phyloP scores from a whole-genome alignment of 2,329 filamentous ascomycete genomes.

The Coleophoma eucalyptorum region DNA sequence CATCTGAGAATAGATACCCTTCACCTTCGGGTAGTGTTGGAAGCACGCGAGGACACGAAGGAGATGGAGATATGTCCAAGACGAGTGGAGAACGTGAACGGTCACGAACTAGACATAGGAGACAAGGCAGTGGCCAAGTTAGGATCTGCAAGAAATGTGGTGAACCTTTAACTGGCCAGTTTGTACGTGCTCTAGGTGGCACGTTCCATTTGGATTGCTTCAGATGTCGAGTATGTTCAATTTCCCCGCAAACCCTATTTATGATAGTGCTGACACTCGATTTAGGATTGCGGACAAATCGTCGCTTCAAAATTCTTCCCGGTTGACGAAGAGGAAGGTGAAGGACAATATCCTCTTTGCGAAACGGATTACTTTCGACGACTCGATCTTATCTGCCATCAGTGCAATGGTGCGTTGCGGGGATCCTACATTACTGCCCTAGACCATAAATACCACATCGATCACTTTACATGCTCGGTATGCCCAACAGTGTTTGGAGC shows the following conservation, averaged over 20 bases:
- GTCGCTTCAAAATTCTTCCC: conserved; percentile 99
- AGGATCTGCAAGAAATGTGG: conserved; percentile 83
- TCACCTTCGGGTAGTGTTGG: conserved; percentile 18
- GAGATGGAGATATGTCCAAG: conserved; percentile 10
- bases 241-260: background rate
- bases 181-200: conserved; percentile 87
- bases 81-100: conserved; percentile 53
- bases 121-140: conserved; percentile 54
- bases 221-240: conserved; percentile 72
- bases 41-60: conserved; percentile 21
- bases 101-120: conserved; percentile 48
- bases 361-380: conserved; percentile 97
- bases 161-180: conserved; percentile 86
- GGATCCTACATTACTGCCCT: conserved; percentile 98
- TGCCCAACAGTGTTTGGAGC: conserved; percentile 98
- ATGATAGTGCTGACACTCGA: conserved; percentile 13
- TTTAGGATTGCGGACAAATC: conserved; percentile 90
- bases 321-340: conserved; percentile 83
- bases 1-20: conserved; percentile 19
- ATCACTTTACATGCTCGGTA: conserved; percentile 97
- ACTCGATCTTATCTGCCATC: conserved; percentile 84
- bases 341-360: conserved; percentile 88
- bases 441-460: conserved; percentile 97
- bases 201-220: conserved; percentile 98
- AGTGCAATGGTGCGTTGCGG: conserved; percentile 87